Base-by-base conservation (phyloP, 179 eudicot species). In the Kewa caespitosa region DNA sequence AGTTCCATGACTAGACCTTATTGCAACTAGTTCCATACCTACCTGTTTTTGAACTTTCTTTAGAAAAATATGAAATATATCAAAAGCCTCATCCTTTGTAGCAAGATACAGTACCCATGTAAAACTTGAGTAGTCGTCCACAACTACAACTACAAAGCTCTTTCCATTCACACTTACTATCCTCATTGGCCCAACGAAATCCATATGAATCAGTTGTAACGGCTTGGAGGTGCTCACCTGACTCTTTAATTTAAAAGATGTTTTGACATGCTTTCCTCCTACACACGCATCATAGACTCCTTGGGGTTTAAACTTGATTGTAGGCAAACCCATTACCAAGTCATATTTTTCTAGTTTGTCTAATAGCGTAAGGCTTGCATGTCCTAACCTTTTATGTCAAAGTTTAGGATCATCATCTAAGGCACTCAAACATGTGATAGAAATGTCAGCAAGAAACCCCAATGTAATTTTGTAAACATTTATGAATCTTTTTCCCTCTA, bases 151-250 rank as follows among this genome's bases (percentile, higher is more conserved):
- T 0, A 65, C 38, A 18, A 22, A 75, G 4, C 17, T 23, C 25
- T 37, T 48, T 0, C 64, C 72, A 2, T 50, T 48, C 22, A 25
- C 8, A 9, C 72, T 65, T 43, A 5, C 6, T 2, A 43, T 32
- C 0, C 60, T 28, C 70, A 74, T 74, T 2, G 77, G 77, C 33
- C 62, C 78, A 74, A 66, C 67, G 4, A 76, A 9, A 25, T 67
- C 73, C 37, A 67, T 76, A 38, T 76, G 79, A 1, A 76, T 2
- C 5, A 67, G 38, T 28, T 67, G 54, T 17, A 76, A 31, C 1
- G 73, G 52, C 1, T 23, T 2, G 0, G 65, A 31, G 15, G 46
- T 74, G 43, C 61, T 74, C 12, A 43, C 59, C 37, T 28, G 1
- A 2, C 14, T 64, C 32, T 63, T 65, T 10, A 55, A 37, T 25